A percentile compares a stretch with the other conserved stretches of the same genome.
phyloP scores from a whole-genome alignment of 805 yeast species.

The Candida endomychidarum region DNA sequence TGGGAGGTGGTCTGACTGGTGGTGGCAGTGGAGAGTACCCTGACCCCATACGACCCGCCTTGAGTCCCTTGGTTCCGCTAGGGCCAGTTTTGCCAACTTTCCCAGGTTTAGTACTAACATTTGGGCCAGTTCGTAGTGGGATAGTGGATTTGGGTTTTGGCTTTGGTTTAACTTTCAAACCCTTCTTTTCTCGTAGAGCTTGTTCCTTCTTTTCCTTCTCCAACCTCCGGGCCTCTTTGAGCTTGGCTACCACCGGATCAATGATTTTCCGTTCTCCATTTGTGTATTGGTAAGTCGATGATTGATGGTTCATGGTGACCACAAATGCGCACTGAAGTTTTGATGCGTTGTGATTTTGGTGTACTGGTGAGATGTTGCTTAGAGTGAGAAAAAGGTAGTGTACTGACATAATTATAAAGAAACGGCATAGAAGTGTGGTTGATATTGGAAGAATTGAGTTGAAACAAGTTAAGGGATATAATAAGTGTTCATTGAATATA shows the following conservation, averaged over 20 bases:
- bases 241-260: slow-evolving; percentile 70
- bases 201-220: slow-evolving; percentile 48
- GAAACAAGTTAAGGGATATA: too few relatives aligned
- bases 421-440: too few relatives aligned
- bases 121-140: slow-evolving; percentile 10
- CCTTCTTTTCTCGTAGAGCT: slow-evolving; percentile 34
- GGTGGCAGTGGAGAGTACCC: neutral
- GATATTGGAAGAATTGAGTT: too few relatives aligned
- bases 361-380: too few relatives aligned
- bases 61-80: too few relatives aligned
- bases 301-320: slow-evolving; percentile 5
- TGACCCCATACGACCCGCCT: too few relatives aligned
- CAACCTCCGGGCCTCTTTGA: slow-evolving; percentile 63
- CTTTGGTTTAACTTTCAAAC: slow-evolving; percentile 22
- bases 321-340: neutral
- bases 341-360: too few relatives aligned
- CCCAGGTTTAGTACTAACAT: neutral
- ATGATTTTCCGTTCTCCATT: slow-evolving; percentile 27
- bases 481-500: too few relatives aligned
- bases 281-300: slow-evolving; percentile 9
- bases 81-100: too few relatives aligned
- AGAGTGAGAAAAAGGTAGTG: too few relatives aligned
- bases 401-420: too few relatives aligned
- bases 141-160: slow-evolving; percentile 12
- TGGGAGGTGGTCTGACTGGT: slow-evolving; percentile 8